Evolutionary conservation across 495 filamentous ascomycete genomes (phyloP), one percentile per base, ranked within the genome.

Genomic region (Clavariopsis aquatica): DNA sequence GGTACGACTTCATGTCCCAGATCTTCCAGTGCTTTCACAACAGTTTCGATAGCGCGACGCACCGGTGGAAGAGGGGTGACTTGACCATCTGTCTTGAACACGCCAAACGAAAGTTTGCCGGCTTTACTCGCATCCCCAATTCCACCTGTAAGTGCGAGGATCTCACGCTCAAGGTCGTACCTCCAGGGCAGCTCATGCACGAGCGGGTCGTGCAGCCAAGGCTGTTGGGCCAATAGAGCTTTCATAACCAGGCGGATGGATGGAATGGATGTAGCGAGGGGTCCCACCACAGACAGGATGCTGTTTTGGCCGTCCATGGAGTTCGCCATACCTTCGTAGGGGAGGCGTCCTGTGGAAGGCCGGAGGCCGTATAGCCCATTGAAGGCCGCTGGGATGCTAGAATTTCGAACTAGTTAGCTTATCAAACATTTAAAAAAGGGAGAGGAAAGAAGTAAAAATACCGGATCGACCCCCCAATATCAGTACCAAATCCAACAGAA

Each of bases 121-220:
- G 24, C 38, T 19, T 61, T 66, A 13, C 43, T 57, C 9, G 52
- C 52, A 45, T 68, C 64, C 12, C 57, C 59, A 36, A 61, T 68
- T 0, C 51, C 49, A 9, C 74, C 75, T 10, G 81, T 78, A 51
- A 80, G 63, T 29, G 79, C 75, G 15, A 75, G 73, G 3, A 83
- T 78, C 19, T 82, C 66, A 41, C 80, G 79, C 49, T 81, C 75
- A n/a, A 77, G 63, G 10, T 81, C 77, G 31, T 81, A 75, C 49
- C 86, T 78, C 87, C 86, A 90, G 7, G 87, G 87, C 4, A 90
- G 61, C 59, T 87, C 82, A 45, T 81, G 62, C 0, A 81, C 83
- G 19, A 85, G 72, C 0, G 87, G 87, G 74, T 90, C 87, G 68
- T 83, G 78, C 8, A 83, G 74, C 87, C 87, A 90, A 12, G 87